These are phyloP conservation scores for Salix caprea DNA, from an alignment of 345 rosid species.

Conservation along the genomic window DNA sequence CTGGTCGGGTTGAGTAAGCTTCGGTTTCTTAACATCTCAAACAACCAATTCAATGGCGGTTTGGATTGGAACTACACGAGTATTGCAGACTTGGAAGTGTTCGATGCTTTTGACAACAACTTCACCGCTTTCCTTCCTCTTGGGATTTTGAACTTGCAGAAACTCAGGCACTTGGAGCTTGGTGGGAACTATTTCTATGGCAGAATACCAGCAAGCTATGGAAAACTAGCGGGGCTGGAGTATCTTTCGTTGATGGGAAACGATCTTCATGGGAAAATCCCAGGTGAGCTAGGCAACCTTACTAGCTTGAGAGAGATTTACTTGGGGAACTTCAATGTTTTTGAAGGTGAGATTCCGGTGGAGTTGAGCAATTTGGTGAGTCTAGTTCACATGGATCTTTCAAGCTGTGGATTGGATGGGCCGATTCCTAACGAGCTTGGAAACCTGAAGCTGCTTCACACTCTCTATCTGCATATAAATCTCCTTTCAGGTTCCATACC, in stretches of 20 bases:
- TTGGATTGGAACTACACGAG: slow-evolving; percentile 50
- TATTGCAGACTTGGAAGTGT: slow-evolving; percentile 41
- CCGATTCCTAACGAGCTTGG: slow-evolving; percentile 61
- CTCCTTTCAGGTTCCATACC: slow-evolving; percentile 64
- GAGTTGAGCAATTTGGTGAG: slow-evolving; percentile 57
- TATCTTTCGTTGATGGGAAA: slow-evolving; percentile 77
- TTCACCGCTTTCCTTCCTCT: slow-evolving; percentile 68
- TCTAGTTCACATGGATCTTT: slow-evolving; percentile 68
- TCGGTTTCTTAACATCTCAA: slow-evolving; percentile 65
- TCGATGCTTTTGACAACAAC: slow-evolving; percentile 80
- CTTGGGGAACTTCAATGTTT: slow-evolving; percentile 72
- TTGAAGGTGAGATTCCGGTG: slow-evolving; percentile 65
- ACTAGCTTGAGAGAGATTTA: slow-evolving; percentile 55
- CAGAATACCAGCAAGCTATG: slow-evolving; percentile 59
- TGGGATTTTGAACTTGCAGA: slow-evolving; percentile 27
- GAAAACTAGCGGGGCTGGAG: slow-evolving; percentile 46
- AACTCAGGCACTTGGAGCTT: slow-evolving; percentile 57
- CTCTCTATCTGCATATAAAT: slow-evolving; percentile 67
- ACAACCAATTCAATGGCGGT: slow-evolving; percentile 55
- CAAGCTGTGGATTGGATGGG: slow-evolving; percentile 73
- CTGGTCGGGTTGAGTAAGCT: slow-evolving; percentile 27
- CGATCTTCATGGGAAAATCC: slow-evolving; percentile 67
- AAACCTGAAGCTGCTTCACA: slow-evolving; percentile 56
- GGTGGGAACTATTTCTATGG: slow-evolving; percentile 89
- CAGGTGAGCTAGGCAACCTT: slow-evolving; percentile 63